Base-by-base conservation (phyloP, 164 flowering plant species). In the Vitis riparia region DNA sequence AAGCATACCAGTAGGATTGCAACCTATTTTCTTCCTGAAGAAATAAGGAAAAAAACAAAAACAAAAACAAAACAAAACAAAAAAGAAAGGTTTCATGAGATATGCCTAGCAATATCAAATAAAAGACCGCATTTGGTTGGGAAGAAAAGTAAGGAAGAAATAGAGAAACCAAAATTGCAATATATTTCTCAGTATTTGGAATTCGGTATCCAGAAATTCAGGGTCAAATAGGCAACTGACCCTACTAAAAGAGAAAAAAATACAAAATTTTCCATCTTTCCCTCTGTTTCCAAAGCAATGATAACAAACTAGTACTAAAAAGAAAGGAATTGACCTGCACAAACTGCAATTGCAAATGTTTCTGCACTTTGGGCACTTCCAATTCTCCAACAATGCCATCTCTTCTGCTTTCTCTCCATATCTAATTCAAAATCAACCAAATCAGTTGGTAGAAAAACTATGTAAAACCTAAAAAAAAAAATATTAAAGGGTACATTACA, bases 361-460 rank as follows among this genome's bases (percentile, higher is more conserved):
- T 71, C 94, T 84, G 69, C 99, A 95, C 75, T 81, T 95, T 56
- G 98, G 98, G 70, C 99, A 93, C 2, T 32, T 68, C 99, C 99
- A 93, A 3, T 82, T 82, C 23, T 59, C 82, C 67, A 77, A 63
- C 17, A 13, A 47, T 0, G 71, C 79, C 59, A 83, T 81, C 69
- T 88, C 91, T 70, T 84, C 93, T 1, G 90, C 94, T 44, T 86
- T 86, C 84, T 93, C 97, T 12, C 97, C 98, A 67, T 95, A 95
- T 67, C 98, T 94, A 60, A 61, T 63, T 52, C 27, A 76, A 61
- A 14, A 50, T 52, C 66, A 65, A 66, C 29, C 11, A 67, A 51
- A n/a, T 11, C 8, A 11, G 30, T 11, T 11, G 13, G n/a, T 5
- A 17, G 23, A 48, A 8, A 37, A 59, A 5, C 16, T 1, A 56